A percentile compares a stretch with the other conserved stretches of the same genome.
These are phyloP conservation scores for Suillus decipiens DNA, from an alignment of 768 basidiomycete genomes.

Conservation along the genomic window DNA sequence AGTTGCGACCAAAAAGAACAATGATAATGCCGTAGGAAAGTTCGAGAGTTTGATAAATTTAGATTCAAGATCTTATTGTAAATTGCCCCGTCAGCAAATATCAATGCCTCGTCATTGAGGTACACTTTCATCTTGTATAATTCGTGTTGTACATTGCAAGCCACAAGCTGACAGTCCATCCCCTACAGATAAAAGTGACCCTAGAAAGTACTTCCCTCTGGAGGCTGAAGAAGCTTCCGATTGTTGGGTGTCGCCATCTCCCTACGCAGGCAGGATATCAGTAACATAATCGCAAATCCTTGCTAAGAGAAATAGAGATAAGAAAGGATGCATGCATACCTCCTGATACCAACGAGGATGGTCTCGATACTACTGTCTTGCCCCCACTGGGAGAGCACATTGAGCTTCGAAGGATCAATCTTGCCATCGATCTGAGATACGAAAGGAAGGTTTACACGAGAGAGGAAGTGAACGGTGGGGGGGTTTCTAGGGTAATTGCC, in stretches of 20 bases:
- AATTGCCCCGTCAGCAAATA: background rate
- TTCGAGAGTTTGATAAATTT: background rate
- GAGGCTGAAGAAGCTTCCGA: conserved; percentile 92
- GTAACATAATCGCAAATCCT: background rate
- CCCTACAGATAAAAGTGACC: background rate
- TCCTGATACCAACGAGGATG: conserved; percentile 89
- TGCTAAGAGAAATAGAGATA: conserved; percentile 3
- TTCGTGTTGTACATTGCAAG: conserved; percentile 9
- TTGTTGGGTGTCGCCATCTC: conserved; percentile 95
- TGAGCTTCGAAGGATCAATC: conserved; percentile 73
- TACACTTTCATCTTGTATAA: conserved; percentile 4
- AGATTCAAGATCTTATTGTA: background rate
- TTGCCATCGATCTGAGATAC: conserved; percentile 74
- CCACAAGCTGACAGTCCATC: background rate
- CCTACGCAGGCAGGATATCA: conserved; percentile 42
- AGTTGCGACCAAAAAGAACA: background rate
- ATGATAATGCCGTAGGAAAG: background rate
- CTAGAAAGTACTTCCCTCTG: conserved; percentile 79
- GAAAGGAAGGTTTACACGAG: conserved; percentile 91
- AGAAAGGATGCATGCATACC: conserved; percentile 41
- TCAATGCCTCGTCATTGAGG: conserved; percentile 3
- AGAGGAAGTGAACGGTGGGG: conserved; percentile 83
- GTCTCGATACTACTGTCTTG: conserved; percentile 81
- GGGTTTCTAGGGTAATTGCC: conserved; percentile 73
- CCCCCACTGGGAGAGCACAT: conserved; percentile 75